Evolutionary conservation across 2,329 filamentous ascomycete genomes (phyloP), one percentile per base, ranked within the genome.

Genomic region (Exophiala lecanii-corni): DNA sequence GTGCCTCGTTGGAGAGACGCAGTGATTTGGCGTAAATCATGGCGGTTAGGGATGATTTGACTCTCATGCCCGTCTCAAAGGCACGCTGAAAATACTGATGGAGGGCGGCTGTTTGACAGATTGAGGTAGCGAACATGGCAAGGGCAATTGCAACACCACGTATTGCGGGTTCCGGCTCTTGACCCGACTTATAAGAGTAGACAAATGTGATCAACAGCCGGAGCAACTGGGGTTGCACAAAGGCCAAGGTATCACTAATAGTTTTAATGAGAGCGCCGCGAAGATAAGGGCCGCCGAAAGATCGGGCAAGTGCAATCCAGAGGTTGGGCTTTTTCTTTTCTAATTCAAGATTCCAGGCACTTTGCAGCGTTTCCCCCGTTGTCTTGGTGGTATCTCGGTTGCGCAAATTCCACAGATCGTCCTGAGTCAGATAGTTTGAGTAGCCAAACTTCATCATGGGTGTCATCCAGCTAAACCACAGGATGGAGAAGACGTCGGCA

Each of bases 381-480:
- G 74, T 71, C 53, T 79, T 79, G 9, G 91, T 94, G 23, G 84
- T 84, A 61, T 97, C 91, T 46, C 76, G 71, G 58, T 81, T 83
- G 30, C 89, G 79, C 45, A 98, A 72, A 48, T 88, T 91, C 94
- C 94, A 98, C 17, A 98, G 75, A 63, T 98, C 91, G 51, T 96
- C 87, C 62, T 97, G 89, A 1, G 89, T 95, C 49, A 98, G 73
- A 62, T 81, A 98, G 46, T 89, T 80, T 59, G 84, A 86, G 71
- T 98, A 97, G 1, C 92, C 92, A 60, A 84, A 84, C 60, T 82
- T 89, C 92, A 98, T 98, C 78, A 98, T 71, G 0, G 92, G 89
- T 0, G 92, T 97, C 91, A 98, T 96, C 92, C 92, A 98, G 41
- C 85, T 83, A 64, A 98, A 98, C 0, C 91, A 95, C 34, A 98